Conservation (phyloP, 352 stramenopile genomes). For the Globisporangium cystogenes region DNA sequence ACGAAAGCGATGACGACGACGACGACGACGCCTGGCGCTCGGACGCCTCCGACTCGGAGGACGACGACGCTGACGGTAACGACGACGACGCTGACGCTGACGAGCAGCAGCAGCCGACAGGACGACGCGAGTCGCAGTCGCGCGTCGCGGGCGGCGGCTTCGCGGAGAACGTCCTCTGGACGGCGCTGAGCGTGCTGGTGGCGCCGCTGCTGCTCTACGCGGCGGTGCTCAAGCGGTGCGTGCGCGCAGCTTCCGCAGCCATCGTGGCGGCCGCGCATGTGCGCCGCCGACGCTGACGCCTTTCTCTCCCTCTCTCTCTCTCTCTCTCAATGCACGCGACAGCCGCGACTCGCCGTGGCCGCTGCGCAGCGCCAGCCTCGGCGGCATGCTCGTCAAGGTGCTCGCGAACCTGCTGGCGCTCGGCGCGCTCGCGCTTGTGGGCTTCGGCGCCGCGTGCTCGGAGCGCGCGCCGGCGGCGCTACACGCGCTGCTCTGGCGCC, state of each 20-base stretch:
- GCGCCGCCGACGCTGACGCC: not conserved
- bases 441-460: conserved; percentile 24
- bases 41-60: conserved; percentile 12
- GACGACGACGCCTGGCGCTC: conserved; percentile 14
- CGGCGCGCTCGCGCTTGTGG: conserved; percentile 3
- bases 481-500: conserved; percentile 18
- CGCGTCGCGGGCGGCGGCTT: conserved; percentile 24
- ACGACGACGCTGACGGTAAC: no score
- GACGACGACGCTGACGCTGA: no score
- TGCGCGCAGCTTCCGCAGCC: no score
- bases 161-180: conserved; percentile 58
- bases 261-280: no score
- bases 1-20: conserved; percentile 11
- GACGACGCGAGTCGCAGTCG: conserved; percentile 15
- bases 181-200: conserved; percentile 26
- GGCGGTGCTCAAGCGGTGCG: conserved; percentile 16
- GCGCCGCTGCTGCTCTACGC: conserved; percentile 47
- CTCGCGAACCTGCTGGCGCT: conserved; percentile 32
- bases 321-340: no score
- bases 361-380: conserved; percentile 25
- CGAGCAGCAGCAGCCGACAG: conserved; percentile 18
- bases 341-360: conserved; percentile 24
- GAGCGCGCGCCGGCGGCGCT: conserved; percentile 4
- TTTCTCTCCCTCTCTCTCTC: not conserved
- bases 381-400: conserved; percentile 27